These are phyloP conservation scores for Ogataea saltuana DNA, from an alignment of 805 yeast genomes.

Conservation along the genomic window DNA sequence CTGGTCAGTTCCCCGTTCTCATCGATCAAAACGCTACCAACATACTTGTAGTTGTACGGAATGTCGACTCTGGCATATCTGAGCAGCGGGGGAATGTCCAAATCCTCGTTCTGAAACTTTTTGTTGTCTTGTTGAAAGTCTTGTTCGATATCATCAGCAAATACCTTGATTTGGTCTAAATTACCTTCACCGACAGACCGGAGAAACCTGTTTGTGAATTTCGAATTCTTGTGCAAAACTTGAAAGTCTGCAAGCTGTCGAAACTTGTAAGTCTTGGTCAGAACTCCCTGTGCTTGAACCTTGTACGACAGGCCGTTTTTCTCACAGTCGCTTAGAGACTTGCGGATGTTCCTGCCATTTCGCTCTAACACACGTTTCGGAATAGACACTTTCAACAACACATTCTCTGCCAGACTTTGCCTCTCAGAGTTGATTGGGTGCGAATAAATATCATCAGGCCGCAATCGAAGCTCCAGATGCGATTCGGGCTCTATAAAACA, in stretches of 20 bases:
- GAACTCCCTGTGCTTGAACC: slow-evolving; percentile 63
- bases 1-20: slow-evolving; percentile 57
- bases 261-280: slow-evolving; percentile 70
- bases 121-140: slow-evolving; percentile 21
- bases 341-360: slow-evolving; percentile 44
- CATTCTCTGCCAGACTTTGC: slow-evolving; percentile 52
- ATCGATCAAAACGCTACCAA: slow-evolving; percentile 64
- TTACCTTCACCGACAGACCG: slow-evolving; percentile 45
- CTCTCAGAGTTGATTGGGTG: slow-evolving; percentile 63
- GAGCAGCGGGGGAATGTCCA: slow-evolving; percentile 84
- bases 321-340: slow-evolving; percentile 43
- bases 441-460: slow-evolving; percentile 40
- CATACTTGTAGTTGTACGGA: slow-evolving; percentile 77
- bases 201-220: slow-evolving; percentile 43
- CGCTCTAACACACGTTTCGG: slow-evolving; percentile 54
- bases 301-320: slow-evolving; percentile 35
- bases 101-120: slow-evolving; percentile 37
- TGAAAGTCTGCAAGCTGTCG: slow-evolving; percentile 91
- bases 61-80: slow-evolving; percentile 71
- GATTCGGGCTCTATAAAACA: slow-evolving; percentile 42
- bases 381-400: slow-evolving; percentile 57
- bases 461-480: slow-evolving; percentile 32
- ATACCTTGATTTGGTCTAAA: slow-evolving; percentile 40
- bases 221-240: slow-evolving; percentile 57
- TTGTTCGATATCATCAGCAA: slow-evolving; percentile 35